These are phyloP conservation scores for Aspergillus vadensis DNA, from an alignment of 2,329 filamentous ascomycete genomes.

Conservation along the genomic window DNA sequence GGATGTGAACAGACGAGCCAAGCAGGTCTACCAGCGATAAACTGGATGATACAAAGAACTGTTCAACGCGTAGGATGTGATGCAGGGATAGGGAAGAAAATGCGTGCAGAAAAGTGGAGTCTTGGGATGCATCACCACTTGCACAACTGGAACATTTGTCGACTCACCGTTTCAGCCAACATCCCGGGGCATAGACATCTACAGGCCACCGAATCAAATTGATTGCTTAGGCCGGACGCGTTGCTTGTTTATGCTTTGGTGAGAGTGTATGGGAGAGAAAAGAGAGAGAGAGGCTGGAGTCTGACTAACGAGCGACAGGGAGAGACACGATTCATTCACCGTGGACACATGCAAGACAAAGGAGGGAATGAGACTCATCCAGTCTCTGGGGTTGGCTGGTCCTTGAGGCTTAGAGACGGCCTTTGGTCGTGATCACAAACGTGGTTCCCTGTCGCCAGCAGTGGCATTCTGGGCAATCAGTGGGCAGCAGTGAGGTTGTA, in stretches of 20 bases:
- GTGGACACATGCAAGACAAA: conserved; percentile 3
- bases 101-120: no score
- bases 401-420: conserved; percentile 3
- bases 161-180: not conserved
- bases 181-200: not conserved
- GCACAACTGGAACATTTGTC: not conserved
- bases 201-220: not conserved
- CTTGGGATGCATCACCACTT: not conserved
- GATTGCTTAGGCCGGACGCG: not conserved
- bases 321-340: not conserved
- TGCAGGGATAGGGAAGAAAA: not conserved
- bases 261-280: not conserved
- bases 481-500: not conserved
- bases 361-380: conserved; percentile 17
- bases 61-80: not conserved
- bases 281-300: not conserved
- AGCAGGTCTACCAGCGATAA: not conserved
- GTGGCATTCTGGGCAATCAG: not conserved
- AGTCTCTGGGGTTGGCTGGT: not conserved
- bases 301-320: not conserved
- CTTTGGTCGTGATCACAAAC: conserved; percentile 3
- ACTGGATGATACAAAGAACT: not conserved
- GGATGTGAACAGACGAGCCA: not conserved
- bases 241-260: not conserved
- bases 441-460: not conserved